Conservation (phyloP, 2,329 filamentous ascomycete species). For the Fusarium xyrophilum region DNA sequence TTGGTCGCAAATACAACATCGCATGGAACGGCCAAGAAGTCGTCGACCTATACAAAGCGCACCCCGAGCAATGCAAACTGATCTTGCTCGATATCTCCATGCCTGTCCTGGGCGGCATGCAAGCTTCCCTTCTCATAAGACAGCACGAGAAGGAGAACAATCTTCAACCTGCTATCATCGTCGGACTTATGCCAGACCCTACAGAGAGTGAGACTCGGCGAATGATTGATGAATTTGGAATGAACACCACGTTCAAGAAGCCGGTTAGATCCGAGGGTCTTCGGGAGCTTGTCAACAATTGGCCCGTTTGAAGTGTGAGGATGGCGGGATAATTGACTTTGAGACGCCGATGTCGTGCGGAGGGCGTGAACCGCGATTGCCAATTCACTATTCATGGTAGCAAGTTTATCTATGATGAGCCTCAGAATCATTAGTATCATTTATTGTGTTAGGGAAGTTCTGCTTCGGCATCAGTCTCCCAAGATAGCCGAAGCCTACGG, state of each 20-base stretch:
- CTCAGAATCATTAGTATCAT: background rate
- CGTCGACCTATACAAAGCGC: background rate
- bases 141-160: background rate
- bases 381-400: background rate
- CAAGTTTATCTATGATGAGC: background rate
- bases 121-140: background rate
- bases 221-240: background rate
- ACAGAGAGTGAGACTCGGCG: background rate
- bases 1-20: background rate
- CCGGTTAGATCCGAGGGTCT: background rate
- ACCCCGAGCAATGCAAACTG: background rate
- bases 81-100: constrained; percentile 8
- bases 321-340: background rate
- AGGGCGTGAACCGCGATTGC: background rate
- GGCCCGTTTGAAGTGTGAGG: background rate
- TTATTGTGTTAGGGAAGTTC: accelerated
- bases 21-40: constrained; percentile 6
- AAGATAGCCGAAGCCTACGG: background rate
- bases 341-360: background rate
- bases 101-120: constrained; percentile 8
- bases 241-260: constrained; percentile 1
- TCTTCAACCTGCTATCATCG: background rate
- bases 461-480: background rate
- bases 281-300: background rate
- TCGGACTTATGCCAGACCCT: background rate